Base-by-base conservation (phyloP, 192 early-diverging fungal species). In the Coemansia javaensis region DNA sequence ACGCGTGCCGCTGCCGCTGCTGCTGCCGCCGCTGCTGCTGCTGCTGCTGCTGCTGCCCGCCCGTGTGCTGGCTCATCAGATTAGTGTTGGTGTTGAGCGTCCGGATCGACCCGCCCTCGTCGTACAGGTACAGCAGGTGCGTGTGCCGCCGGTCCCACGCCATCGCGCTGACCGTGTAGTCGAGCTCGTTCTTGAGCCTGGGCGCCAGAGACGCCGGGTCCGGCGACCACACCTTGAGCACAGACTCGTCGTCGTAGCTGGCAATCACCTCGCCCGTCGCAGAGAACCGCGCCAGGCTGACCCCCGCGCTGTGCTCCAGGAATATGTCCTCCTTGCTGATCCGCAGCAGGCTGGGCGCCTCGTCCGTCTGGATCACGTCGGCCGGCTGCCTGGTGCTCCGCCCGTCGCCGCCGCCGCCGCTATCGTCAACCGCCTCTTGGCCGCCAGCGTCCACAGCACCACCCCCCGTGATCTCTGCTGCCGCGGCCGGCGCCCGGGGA, bases 211-310 rank as follows among this genome's bases (percentile, higher is more conserved):
- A 56, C 9, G 50, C 32, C 45, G 64, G 47, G 15, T 74, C 63
- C 4, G 71, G 71, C 37, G 71, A 56, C 71, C 71, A 74, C 4
- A 74, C 47, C 51, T 66, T 66, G 28, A 74, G 55, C 16, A 74
- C 65, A 9, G 59, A 62, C 44, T 74, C 71, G 54, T 74, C 71
- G 47, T 74, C 71, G 56, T 66, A 74, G 59, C 71, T 74, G 42
- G 71, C 71, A 31, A 74, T 74, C 15, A 66, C 50, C 24, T 62
- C 59, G 32, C 59, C 71, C 14, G 71, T 45, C 10, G 56, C 44
- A 0, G 71, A 74, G 27, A 74, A 74, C 55, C 32, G 54, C 11
- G 71, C 71, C 37, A 74, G 52, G 24, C 59, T 59, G 24, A 74
- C 49, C 0, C 59, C 63, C 11, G 71, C 56, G 47, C 66, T 74